A percentile compares a stretch with the other conserved stretches of the same genome.
phyloP scores from a whole-genome alignment of 345 rosid species.

The Microthlaspi erraticum region DNA sequence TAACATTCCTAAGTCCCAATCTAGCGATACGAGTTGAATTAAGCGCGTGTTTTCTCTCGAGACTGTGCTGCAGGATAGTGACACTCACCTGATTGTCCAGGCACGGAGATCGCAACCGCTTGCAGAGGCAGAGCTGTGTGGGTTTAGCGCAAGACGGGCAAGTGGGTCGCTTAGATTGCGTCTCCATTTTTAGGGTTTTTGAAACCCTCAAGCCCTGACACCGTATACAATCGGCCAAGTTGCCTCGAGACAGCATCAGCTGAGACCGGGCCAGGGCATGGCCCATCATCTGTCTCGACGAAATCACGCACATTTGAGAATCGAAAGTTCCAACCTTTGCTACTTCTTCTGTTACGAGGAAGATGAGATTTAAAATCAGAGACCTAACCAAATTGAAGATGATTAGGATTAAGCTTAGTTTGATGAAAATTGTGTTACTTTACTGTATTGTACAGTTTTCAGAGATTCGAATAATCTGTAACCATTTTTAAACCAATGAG shows the following conservation, averaged over 20 bases:
- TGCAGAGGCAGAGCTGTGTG: constrained; percentile 65
- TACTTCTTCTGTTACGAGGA: background rate
- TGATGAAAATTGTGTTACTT: background rate
- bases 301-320: constrained; percentile 11
- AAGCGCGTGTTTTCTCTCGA: constrained; percentile 78
- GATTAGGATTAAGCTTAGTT: background rate
- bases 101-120: constrained; percentile 51
- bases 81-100: constrained; percentile 70
- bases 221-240: constrained; percentile 26
- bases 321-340: constrained; percentile 24
- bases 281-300: constrained; percentile 41
- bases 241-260: constrained; percentile 14
- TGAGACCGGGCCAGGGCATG: constrained; percentile 46
- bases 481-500: background rate
- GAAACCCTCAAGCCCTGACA: constrained; percentile 38
- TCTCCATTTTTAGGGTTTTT: constrained; percentile 56
- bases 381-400: constrained; percentile 5
- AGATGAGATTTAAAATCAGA: background rate
- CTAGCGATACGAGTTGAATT: constrained; percentile 78
- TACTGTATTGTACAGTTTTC: background rate
- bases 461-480: background rate
- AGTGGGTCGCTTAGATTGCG: constrained; percentile 60
- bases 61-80: constrained; percentile 80
- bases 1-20: constrained; percentile 69
- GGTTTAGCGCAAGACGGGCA: constrained; percentile 80